Evolutionary conservation across 371 early-diverging fungal species (phyloP), one percentile per base, ranked within the genome.

Genomic region (Parasitella parasitica): DNA sequence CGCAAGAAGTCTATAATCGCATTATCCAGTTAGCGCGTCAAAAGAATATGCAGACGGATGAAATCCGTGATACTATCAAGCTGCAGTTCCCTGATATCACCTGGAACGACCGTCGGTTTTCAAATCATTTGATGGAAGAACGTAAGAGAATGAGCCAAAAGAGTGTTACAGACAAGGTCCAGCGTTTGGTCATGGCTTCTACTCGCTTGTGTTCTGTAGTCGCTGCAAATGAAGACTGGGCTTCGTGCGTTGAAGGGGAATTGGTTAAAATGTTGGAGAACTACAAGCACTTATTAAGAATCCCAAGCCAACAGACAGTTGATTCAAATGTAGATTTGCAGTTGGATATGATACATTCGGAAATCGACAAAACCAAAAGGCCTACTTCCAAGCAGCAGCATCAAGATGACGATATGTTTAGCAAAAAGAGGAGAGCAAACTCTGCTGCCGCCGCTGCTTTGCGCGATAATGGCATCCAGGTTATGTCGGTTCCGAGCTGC

Each of bases 81-180:
- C 62, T 67, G 16, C 82, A 81, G 22, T 86, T 86, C 62, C 83
- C 87, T 6, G 77, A 81, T 28, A 72, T 83, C 36, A 64, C 73
- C 13, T 86, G 87, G 85, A 82, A 86, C 39, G 85, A 87, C 54
- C 77, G 85, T 39, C 75, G 81, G 11, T 85, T 87, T 65, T 80
- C 82, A 52, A 85, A 84, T 64, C 72, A 82, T 15, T 59, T 85
- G 51, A 76, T 75, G 6, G 83, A 81, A 46, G 85, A 84, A 50
- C 73, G 85, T 26, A 84, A 82, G 54, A 76, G 80, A 26, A 76
- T 78, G 18, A 62, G 69, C 34, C 71, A 81, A 30, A 66, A 81
- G 9, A 75, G 76, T 30, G 73, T 78, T 0, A 73, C 77, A 26
- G 76, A 67, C 32, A 69, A 85, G 11, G 80, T 84, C 2, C 78